Evolutionary conservation across 352 stramenopile genomes (phyloP), one percentile per base, ranked within the genome.

Genomic region (Elongisporangium senticosum): DNA sequence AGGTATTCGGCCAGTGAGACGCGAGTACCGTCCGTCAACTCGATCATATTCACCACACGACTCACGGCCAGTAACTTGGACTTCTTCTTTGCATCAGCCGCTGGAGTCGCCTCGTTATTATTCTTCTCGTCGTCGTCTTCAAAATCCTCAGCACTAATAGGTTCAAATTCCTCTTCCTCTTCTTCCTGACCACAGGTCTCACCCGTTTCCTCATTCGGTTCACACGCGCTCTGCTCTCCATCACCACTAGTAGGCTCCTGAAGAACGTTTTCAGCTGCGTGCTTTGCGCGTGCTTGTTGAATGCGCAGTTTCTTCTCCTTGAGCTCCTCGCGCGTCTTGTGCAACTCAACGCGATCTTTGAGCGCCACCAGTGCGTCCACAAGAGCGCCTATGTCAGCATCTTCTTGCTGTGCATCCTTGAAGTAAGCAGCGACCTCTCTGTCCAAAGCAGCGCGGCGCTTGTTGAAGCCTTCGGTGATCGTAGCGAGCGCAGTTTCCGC

Each of bases 301-400:
- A 90, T 58, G 4, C 78, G 71, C 59, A 86, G 67, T 49, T 78
- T 75, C 39, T 68, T 70, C 59, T 93, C 83, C 15, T 65, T 72
- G 54, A 82, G 67, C 59, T 93, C 83, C 53, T 90, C 83, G 1
- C 72, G 79, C 1, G 80, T 70, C 54, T 87, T 89, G 61, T 89
- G 72, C 33, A 86, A 56, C 7, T 70, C 63, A 39, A 95, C 81
- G 53, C 82, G 71, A 19, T 79, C 62, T 49, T 77, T 83, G 17
- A 95, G 65, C 53, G 75, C 14, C 24, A 63, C 56, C 20, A 92
- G 54, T 28, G 61, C 64, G 20, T 55, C 65, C 7, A 87, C 22
- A 7, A 79, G 65, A 55, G 88, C 74, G 8, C 66, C 59, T 4
- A 59, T 65, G 0, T 62, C 64, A 7, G 54, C 52, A 10, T 75